A percentile compares a stretch with the other conserved stretches of the same genome.
Evolutionary conservation across 768 basidiomycete species (phyloP).

Genomic region (Leucosporidium yakuticum): DNA sequence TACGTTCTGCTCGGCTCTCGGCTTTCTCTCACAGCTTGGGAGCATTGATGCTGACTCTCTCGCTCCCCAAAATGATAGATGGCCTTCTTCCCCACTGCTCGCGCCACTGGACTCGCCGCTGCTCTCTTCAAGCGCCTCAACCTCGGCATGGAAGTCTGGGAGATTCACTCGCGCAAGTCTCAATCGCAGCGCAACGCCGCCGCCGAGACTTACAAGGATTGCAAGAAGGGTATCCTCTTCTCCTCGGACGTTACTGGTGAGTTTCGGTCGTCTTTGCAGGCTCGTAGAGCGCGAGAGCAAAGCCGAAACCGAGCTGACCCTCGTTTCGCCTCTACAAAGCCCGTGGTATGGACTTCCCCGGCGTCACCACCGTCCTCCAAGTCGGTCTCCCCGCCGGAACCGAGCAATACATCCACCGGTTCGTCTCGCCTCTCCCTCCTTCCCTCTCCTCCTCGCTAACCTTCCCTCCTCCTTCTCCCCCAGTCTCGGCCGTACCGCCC

Average conservation of each 20-base stretch:
- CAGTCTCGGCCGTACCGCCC: slow-evolving; percentile 47
- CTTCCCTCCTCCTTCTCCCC: slow-evolving; percentile 30
- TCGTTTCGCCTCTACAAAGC: not conserved
- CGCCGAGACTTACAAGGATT: slow-evolving; percentile 50
- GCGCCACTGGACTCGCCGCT: slow-evolving; percentile 51
- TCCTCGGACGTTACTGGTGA: slow-evolving; percentile 54
- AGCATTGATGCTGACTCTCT: too few relatives aligned
- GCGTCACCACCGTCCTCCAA: slow-evolving; percentile 57
- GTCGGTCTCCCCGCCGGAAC: slow-evolving; percentile 44
- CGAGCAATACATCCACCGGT: slow-evolving; percentile 43
- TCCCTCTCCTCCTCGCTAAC: not conserved
- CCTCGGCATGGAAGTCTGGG: slow-evolving; percentile 24
- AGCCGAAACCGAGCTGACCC: too few relatives aligned
- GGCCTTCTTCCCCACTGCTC: slow-evolving; percentile 62
- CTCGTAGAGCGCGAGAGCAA: too few relatives aligned
- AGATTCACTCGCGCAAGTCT: slow-evolving; percentile 54
- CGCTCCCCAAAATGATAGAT: slow-evolving; percentile 41
- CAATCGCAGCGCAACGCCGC: slow-evolving; percentile 52
- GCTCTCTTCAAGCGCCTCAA: slow-evolving; percentile 40
- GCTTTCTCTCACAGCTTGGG: too few relatives aligned
- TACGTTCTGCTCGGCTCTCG: too few relatives aligned
- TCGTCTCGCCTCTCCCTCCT: not conserved
- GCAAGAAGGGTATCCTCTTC: slow-evolving; percentile 49
- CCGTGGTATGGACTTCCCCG: slow-evolving; percentile 33
- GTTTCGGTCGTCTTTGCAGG: too few relatives aligned